Conservation (phyloP, 2,329 filamentous ascomycete genomes). For the Chalara sp. region DNA sequence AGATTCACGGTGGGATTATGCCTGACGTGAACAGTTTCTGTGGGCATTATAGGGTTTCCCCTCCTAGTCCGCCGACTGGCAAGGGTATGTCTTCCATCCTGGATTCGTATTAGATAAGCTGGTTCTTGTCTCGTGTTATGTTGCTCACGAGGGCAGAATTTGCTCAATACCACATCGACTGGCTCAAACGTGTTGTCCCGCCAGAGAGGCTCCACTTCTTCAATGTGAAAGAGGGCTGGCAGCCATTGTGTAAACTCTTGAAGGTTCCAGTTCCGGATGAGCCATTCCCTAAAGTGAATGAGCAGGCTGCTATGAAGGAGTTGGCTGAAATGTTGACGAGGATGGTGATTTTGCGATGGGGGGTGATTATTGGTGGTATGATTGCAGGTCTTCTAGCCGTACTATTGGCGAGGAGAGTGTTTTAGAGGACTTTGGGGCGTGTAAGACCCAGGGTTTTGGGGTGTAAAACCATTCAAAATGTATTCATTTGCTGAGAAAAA, state of each 20-base stretch:
- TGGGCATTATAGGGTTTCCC: background rate
- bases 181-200: conserved; percentile 3
- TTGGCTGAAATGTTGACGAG: background rate
- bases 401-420: background rate
- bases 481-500: too few relatives aligned
- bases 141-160: background rate
- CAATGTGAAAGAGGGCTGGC: conserved; percentile 25
- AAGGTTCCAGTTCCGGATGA: conserved; percentile 23
- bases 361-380: background rate
- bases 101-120: background rate
- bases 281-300: conserved; percentile 25
- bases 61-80: background rate
- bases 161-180: conserved; percentile 1
- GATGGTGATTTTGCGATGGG: background rate
- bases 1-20: background rate
- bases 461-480: too few relatives aligned
- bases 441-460: too few relatives aligned
- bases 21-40: background rate
- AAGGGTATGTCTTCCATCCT: background rate
- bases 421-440: background rate
- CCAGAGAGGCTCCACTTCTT: conserved; percentile 8
- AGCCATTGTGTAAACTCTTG: conserved; percentile 27
- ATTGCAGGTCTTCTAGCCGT: background rate
- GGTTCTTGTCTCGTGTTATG: background rate
- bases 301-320: conserved; percentile 7